Evolutionary conservation across 192 early-diverging fungal genomes (phyloP).

Genomic region (Oehlia diaphana): DNA sequence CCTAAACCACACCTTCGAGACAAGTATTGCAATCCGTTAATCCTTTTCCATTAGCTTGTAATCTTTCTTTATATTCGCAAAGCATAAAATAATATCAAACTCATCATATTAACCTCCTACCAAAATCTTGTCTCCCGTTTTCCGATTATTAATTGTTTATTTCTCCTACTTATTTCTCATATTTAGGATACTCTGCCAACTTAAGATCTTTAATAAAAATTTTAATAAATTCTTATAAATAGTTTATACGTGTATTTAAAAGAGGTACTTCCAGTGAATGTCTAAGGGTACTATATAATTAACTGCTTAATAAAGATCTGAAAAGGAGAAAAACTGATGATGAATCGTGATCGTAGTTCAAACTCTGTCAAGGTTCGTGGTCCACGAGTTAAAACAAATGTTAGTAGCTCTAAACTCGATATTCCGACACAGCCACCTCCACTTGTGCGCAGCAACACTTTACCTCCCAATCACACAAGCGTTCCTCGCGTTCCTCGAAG

Average conservation of each 20-base stretch:
- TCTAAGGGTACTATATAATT: not conserved
- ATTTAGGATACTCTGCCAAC: not conserved
- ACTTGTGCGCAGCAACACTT: slow-evolving; percentile 5
- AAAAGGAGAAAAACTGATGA: not conserved
- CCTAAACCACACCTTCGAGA: not conserved
- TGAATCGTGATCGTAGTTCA: slow-evolving; percentile 2
- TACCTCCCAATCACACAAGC: not conserved
- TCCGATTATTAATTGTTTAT: not conserved
- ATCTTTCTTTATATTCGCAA: not conserved
- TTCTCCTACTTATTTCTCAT: too few species aligned
- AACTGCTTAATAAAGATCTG: not conserved
- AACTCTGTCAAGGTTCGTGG: not conserved
- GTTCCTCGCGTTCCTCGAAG: not conserved
- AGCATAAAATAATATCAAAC: not conserved
- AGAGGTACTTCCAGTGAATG: not conserved
- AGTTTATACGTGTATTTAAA: not conserved
- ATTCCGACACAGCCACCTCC: not conserved
- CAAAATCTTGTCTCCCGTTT: not conserved
- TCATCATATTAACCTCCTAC: not conserved
- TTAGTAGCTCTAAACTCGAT: not conserved
- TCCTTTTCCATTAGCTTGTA: not conserved
- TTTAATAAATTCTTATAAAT: not conserved
- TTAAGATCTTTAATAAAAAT: not conserved
- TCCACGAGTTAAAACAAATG: not conserved
- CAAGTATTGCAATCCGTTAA: not conserved